A percentile compares a stretch with the other conserved stretches of the same genome.
Conservation (phyloP, 192 early-diverging fungal genomes). For the Coemansia sp. region DNA sequence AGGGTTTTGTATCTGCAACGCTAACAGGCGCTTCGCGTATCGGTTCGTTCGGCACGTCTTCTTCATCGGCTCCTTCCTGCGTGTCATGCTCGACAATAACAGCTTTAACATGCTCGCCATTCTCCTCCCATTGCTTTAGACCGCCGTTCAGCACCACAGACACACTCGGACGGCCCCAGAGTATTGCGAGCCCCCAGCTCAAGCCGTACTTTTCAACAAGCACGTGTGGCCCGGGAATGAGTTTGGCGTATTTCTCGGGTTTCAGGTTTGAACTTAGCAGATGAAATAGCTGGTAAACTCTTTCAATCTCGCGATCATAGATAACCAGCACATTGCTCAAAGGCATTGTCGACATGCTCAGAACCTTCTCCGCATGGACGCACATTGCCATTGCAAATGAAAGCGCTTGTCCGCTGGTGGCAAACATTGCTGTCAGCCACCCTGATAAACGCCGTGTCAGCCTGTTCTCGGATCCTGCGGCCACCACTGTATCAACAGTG, state of each 20-base stretch:
- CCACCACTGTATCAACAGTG: conserved; percentile 25
- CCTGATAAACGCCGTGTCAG: conserved; percentile 35
- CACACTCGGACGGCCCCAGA: conserved; percentile 47
- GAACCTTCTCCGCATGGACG: conserved; percentile 40
- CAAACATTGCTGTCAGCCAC: conserved; percentile 41
- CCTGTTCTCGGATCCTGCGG: conserved; percentile 19
- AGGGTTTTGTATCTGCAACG: background rate
- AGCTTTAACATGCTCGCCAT: conserved; percentile 21
- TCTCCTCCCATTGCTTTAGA: conserved; percentile 44
- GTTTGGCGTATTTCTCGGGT: conserved; percentile 33
- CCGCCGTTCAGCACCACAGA: conserved; percentile 23
- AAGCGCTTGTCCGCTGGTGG: conserved; percentile 20
- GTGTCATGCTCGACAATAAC: conserved; percentile 16
- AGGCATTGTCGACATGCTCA: conserved; percentile 29
- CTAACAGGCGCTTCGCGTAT: background rate
- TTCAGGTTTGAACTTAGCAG: conserved; percentile 42
- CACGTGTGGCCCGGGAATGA: conserved; percentile 41
- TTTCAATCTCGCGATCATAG: conserved; percentile 53
- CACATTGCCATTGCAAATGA: conserved; percentile 34
- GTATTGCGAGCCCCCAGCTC: conserved; percentile 42
- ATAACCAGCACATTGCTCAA: conserved; percentile 39
- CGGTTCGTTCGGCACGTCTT: background rate
- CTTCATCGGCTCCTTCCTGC: background rate
- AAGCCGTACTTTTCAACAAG: conserved; percentile 32
- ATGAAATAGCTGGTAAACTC: conserved; percentile 48